Evolutionary conservation across 2,329 filamentous ascomycete species (phyloP), one percentile per base, ranked within the genome.

Genomic region (Diaporthe citriasiana): DNA sequence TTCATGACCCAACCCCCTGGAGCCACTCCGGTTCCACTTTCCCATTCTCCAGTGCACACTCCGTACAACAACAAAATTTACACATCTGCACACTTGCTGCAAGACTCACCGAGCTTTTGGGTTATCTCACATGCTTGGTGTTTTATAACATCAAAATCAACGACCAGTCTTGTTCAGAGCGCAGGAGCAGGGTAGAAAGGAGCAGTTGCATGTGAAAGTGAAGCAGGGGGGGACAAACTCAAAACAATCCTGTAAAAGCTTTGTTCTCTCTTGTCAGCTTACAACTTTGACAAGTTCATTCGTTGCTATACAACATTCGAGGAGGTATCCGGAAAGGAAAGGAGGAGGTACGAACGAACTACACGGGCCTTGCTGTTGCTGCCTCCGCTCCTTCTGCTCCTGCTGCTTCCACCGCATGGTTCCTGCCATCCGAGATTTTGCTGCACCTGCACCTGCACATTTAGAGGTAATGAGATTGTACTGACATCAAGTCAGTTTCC

Each of bases 1-100:
- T 53, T 53, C 47, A 50, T 68, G 63, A 53, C 15, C 63, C 47
- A 51, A 12, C 47, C 63, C 63, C 27, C n/a, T 38, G 35, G 25
- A 25, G 38, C 25, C 22, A 15, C 25, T 0, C 57, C 17, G 63
- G 63, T 68, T 53, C 63, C 63, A 68, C 63, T 53, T 53, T 68
- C 63, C n/a, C 33, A n/a, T 35, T 68, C 33, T 53, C 33, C n/a
- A 27, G 33, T 68, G n/a, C 33, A 22, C 63, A n/a, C 59, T 4
- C 27, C 15, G 2, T 17, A 27, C 25, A 19, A 33, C 51, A 30
- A n/a, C n/a, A n/a, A n/a, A n/a, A n/a, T n/a, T 50, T 27, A 8
- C 42, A 5, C 42, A n/a, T 2, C 4, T 19, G 25, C 42, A 25
- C 30, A 25, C 42, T 25, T 51, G 60, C 45, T 38, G n/a, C 42